A percentile compares a stretch with the other conserved stretches of the same genome.
These are phyloP conservation scores for Stygiomarasmius scandens DNA, from an alignment of 1,284 basidiomycete species.

Conservation along the genomic window DNA sequence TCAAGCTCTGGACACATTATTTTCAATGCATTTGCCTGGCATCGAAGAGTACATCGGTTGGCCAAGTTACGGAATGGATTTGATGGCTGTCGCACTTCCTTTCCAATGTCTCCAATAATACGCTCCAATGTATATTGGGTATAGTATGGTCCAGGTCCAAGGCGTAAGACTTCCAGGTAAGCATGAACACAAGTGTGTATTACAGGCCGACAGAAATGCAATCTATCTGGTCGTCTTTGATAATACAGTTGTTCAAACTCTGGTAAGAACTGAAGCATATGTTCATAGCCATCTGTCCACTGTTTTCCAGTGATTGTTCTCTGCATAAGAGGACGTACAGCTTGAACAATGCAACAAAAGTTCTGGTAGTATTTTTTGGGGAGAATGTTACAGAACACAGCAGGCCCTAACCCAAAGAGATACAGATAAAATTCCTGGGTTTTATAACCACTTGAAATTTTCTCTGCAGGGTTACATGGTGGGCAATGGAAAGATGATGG, in stretches of 20 bases:
- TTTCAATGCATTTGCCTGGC: slow-evolving; percentile 21
- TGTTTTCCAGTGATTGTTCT: slow-evolving; percentile 14
- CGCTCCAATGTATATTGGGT: slow-evolving; percentile 25
- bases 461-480: slow-evolving; percentile 28
- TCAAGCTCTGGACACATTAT: slow-evolving; percentile 21
- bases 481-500: slow-evolving; percentile 26
- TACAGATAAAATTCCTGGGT: slow-evolving; percentile 25
- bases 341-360: slow-evolving; percentile 29
- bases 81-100: slow-evolving; percentile 22
- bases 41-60: slow-evolving; percentile 11
- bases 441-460: slow-evolving; percentile 14
- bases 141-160: slow-evolving; percentile 26
- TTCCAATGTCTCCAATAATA: slow-evolving; percentile 24
- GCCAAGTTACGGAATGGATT: slow-evolving; percentile 26
- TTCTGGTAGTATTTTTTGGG: slow-evolving; percentile 25
- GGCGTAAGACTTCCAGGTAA: slow-evolving; percentile 21
- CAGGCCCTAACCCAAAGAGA: slow-evolving; percentile 31
- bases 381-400: slow-evolving; percentile 29
- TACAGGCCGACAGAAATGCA: slow-evolving; percentile 33
- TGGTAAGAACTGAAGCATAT: slow-evolving; percentile 17
- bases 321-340: slow-evolving; percentile 25
- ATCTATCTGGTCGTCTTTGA: slow-evolving; percentile 22
- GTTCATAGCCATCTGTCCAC: slow-evolving; percentile 21
- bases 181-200: slow-evolving; percentile 32
- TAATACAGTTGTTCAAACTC: slow-evolving; percentile 33